Evolutionary conservation across 2,329 filamentous ascomycete genomes (phyloP).

Genomic region (Aspergillus carbonarius): DNA sequence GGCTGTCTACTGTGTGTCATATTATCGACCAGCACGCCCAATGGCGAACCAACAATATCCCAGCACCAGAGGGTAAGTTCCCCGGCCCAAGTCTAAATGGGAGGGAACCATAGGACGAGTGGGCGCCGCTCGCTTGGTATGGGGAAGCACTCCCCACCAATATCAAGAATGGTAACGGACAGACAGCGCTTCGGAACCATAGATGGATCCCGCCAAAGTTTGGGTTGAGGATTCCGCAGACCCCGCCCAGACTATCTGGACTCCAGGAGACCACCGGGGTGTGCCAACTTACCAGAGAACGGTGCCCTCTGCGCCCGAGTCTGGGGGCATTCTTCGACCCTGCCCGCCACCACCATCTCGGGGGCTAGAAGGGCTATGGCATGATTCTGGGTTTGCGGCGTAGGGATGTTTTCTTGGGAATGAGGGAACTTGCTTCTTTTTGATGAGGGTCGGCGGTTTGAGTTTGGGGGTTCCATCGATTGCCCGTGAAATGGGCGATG

Average conservation of each 20-base stretch:
- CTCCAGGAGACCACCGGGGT: neutral
- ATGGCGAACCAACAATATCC: neutral
- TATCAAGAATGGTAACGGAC: neutral
- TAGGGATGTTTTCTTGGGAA: neutral
- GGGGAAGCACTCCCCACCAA: conserved; percentile 2
- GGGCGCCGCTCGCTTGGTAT: neutral
- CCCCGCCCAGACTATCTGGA: conserved; percentile 9
- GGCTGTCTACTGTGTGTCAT: neutral
- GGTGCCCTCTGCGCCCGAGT: neutral
- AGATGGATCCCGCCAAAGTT: conserved; percentile 7
- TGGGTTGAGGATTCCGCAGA: conserved; percentile 16
- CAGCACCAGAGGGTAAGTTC: neutral
- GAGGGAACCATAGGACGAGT: neutral
- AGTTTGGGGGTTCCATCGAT: neutral
- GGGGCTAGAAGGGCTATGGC: conserved; percentile 7
- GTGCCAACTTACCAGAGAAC: neutral
- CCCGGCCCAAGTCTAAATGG: neutral
- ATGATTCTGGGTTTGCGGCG: neutral
- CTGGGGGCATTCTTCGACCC: neutral
- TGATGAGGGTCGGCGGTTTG: neutral
- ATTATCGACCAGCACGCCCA: neutral
- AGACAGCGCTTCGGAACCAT: neutral
- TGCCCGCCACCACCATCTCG: neutral
- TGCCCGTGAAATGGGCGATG: neutral
- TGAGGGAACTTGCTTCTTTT: neutral